These are phyloP conservation scores for Lactifluus subvellereus DNA, from an alignment of 768 basidiomycete genomes.

Conservation along the genomic window DNA sequence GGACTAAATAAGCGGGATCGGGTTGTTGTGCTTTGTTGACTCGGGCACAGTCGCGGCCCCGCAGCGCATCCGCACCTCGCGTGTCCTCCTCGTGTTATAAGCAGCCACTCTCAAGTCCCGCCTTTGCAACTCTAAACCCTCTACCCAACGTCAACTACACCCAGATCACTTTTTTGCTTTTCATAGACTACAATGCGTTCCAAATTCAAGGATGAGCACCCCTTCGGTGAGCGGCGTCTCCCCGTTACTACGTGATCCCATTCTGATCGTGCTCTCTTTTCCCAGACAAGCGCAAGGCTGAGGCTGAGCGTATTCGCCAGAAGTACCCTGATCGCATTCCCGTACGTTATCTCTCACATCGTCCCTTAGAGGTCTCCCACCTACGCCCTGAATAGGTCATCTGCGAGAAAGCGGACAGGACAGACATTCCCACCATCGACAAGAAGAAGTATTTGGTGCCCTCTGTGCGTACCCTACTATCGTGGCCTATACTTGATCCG, in stretches of 20 bases:
- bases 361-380: background rate
- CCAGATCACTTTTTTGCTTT: background rate
- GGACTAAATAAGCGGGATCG: slow-evolving; percentile 7
- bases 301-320: slow-evolving; percentile 96
- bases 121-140: background rate
- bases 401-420: slow-evolving; percentile 98
- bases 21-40: slow-evolving; percentile 24
- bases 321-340: slow-evolving; percentile 99
- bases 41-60: background rate
- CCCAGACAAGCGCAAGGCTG: slow-evolving; percentile 97
- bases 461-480: slow-evolving; percentile 52
- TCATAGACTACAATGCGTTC: slow-evolving; percentile 59
- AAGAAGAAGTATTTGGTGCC: slow-evolving; percentile 99
- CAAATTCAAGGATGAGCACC: slow-evolving; percentile 99
- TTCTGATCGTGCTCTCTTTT: slow-evolving; percentile 32
- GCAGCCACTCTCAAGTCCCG: slow-evolving; percentile 9
- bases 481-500: background rate
- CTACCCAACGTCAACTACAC: slow-evolving; percentile 19
- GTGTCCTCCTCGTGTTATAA: slow-evolving; percentile 13
- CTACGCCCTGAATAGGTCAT: slow-evolving; percentile 63
- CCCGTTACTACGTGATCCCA: slow-evolving; percentile 29
- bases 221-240: slow-evolving; percentile 67
- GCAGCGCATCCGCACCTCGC: background rate
- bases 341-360: slow-evolving; percentile 45
- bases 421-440: slow-evolving; percentile 98